Percentiles rank a stretch among this genome's conserved stretches.
Conservation (phyloP, 176 grass and related monocot genomes). For the Oryza brachyantha region DNA sequence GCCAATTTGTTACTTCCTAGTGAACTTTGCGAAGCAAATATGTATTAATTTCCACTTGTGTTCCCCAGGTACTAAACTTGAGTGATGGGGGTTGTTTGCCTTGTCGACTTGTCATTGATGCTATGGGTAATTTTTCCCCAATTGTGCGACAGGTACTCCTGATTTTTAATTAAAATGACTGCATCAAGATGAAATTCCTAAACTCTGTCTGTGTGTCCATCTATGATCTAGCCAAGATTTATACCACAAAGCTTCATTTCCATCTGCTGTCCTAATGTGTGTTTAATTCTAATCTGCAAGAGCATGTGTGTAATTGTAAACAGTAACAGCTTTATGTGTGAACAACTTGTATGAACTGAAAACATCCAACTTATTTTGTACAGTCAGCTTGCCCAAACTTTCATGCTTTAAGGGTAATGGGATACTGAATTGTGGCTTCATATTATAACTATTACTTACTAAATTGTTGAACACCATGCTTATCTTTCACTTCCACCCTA, state of each 20-base stretch:
- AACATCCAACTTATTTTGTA: not conserved
- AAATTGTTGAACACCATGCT: not conserved
- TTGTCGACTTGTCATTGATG: slow-evolving; percentile 71
- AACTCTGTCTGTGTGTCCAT: not conserved
- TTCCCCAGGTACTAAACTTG: slow-evolving; percentile 54
- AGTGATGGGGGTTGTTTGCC: slow-evolving; percentile 57
- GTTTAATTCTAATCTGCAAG: not conserved
- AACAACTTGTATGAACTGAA: not conserved
- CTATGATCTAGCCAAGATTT: not conserved
- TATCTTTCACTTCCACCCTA: slow-evolving; percentile 3
- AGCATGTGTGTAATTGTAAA: not conserved
- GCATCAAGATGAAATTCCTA: not conserved
- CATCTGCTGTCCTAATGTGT: not conserved
- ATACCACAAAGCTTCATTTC: not conserved
- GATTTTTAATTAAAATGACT: not conserved
- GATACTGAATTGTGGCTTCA: not conserved
- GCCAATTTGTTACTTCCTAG: not conserved
- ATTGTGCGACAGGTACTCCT: slow-evolving; percentile 76
- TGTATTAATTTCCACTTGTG: slow-evolving; percentile 4
- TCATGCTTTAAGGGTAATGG: not conserved
- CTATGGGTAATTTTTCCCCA: slow-evolving; percentile 98
- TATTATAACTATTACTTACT: slow-evolving; percentile 3
- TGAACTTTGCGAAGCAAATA: slow-evolving; percentile 5
- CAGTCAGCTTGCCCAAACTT: not conserved
- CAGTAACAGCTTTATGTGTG: not conserved